These are phyloP conservation scores for Boletellus ananiceps DNA, from an alignment of 768 basidiomycete species.

Conservation along the genomic window DNA sequence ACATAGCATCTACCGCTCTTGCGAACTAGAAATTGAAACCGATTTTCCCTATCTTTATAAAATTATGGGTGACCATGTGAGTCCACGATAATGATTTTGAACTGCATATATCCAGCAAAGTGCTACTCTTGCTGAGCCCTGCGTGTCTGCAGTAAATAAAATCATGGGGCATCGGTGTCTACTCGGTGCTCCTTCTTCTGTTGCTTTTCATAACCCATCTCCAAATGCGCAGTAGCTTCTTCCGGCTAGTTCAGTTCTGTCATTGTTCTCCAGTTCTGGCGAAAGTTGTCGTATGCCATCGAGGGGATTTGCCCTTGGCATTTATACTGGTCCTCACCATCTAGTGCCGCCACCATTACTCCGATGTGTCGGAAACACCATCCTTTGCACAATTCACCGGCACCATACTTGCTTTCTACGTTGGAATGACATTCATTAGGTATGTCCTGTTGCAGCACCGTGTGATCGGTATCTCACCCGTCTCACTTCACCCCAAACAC, in stretches of 20 bases:
- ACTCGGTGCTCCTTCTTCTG: not conserved
- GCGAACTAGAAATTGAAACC: not conserved
- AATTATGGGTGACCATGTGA: conserved; percentile 2
- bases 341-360: too few species aligned
- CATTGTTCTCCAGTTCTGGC: conserved; percentile 49
- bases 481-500: conserved; percentile 34
- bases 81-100: not conserved
- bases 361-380: conserved; percentile 28
- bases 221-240: too few species aligned
- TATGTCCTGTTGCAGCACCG: conserved; percentile 20
- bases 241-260: conserved; percentile 39
- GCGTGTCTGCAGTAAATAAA: conserved; percentile 1
- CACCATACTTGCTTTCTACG: conserved; percentile 54
- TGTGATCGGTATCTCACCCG: not conserved
- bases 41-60: not conserved
- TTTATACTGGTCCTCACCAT: too few species aligned
- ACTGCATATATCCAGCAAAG: not conserved
- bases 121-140: not conserved
- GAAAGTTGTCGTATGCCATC: conserved; percentile 48
- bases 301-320: not conserved
- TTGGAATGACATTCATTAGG: conserved; percentile 59
- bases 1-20: conserved; percentile 1
- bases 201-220: too few species aligned
- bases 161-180: conserved; percentile 31
- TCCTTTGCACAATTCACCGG: conserved; percentile 48